Conservation (phyloP, 768 basidiomycete genomes). For the Rossbeevera mucosa region DNA sequence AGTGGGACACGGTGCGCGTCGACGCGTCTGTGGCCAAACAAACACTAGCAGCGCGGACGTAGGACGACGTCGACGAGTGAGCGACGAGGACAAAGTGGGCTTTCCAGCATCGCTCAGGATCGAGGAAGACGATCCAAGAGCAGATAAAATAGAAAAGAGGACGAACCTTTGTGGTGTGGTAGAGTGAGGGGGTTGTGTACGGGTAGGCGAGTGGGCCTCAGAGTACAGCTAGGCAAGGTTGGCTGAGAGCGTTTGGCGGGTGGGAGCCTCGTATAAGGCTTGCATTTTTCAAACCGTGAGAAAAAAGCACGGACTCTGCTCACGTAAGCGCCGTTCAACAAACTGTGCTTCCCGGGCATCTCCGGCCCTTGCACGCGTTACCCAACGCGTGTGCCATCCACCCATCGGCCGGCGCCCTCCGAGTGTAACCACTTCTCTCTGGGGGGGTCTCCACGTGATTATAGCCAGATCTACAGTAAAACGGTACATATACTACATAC, state of each 20-base stretch:
- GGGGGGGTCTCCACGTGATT: conserved; percentile 20
- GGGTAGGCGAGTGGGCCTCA: conserved; percentile 32
- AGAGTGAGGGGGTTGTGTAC: conserved; percentile 20
- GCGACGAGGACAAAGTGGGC: conserved; percentile 8
- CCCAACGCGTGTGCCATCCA: neutral
- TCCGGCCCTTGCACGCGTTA: conserved; percentile 22
- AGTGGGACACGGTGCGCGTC: conserved; percentile 27
- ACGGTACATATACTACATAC: no score
- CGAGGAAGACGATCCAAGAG: conserved; percentile 21
- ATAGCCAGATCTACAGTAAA: conserved; percentile 14
- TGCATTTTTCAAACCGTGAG: conserved; percentile 31
- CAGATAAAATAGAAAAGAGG: conserved; percentile 17
- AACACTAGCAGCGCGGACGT: conserved; percentile 21
- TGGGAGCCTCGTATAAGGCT: conserved; percentile 36
- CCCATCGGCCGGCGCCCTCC: conserved; percentile 20
- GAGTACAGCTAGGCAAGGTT: conserved; percentile 36
- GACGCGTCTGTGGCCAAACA: conserved; percentile 40
- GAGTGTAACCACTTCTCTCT: conserved; percentile 2
- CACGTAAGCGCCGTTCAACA: conserved; percentile 33
- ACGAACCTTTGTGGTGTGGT: conserved; percentile 31
- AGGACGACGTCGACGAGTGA: conserved; percentile 25
- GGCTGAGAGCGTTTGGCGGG: conserved; percentile 35
- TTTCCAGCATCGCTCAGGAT: conserved; percentile 16
- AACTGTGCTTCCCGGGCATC: conserved; percentile 18
- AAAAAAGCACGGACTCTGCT: conserved; percentile 35